Evolutionary conservation across 345 rosid genomes (phyloP).

Genomic region (Lepidium africanum): DNA sequence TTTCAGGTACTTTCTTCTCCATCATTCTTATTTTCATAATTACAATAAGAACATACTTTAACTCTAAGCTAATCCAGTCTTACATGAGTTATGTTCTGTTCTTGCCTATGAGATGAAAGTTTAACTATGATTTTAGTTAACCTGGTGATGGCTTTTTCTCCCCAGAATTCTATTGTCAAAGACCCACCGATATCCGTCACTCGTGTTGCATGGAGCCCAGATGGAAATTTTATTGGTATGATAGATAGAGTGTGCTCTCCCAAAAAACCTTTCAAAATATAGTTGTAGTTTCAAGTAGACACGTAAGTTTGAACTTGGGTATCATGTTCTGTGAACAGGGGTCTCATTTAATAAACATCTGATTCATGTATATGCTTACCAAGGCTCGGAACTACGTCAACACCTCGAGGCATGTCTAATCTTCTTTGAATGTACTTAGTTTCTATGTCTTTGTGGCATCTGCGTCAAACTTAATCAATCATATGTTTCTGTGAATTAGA

Average conservation of each 20-base stretch:
- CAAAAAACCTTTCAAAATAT: not conserved
- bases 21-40: not conserved
- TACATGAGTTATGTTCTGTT: not conserved
- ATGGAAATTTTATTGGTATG: slow-evolving; percentile 62
- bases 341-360: slow-evolving; percentile 66
- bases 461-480: not conserved
- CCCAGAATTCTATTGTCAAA: slow-evolving; percentile 41
- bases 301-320: slow-evolving; percentile 1
- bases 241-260: not conserved
- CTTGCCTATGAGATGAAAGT: not conserved
- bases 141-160: not conserved
- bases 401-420: slow-evolving; percentile 46
- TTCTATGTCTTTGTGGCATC: not conserved
- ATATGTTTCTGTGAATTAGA: slow-evolving; percentile 33
- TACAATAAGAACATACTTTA: not conserved
- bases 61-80: not conserved
- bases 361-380: slow-evolving; percentile 56
- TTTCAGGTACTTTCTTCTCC: slow-evolving; percentile 50
- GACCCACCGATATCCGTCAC: slow-evolving; percentile 47
- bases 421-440: not conserved
- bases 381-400: slow-evolving; percentile 53
- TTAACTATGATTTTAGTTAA: not conserved
- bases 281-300: slow-evolving; percentile 14
- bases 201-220: slow-evolving; percentile 70
- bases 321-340: slow-evolving; percentile 35